A percentile compares a stretch with the other conserved stretches of the same genome.
phyloP scores from a whole-genome alignment of 768 basidiomycete species.

The Tephrocybe sp. region DNA sequence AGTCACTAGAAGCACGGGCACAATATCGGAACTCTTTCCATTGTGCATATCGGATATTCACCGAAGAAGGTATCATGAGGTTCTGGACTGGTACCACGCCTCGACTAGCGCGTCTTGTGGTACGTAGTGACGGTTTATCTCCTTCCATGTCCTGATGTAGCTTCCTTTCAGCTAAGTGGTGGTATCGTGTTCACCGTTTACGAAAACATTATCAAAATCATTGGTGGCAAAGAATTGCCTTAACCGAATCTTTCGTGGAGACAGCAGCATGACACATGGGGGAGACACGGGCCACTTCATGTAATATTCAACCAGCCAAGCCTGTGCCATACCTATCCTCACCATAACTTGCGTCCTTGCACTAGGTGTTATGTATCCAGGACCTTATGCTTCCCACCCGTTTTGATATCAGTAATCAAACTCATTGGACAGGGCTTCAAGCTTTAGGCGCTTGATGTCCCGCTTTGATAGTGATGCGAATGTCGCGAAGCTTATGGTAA shows the following conservation, averaged over 20 bases:
- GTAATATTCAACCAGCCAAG: no score
- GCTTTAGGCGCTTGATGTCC: neutral
- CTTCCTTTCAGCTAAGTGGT: constrained; percentile 69
- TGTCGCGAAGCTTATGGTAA: no score
- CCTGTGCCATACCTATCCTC: no score
- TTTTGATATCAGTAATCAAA: neutral
- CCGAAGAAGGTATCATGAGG: constrained; percentile 86
- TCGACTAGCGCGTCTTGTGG: constrained; percentile 78
- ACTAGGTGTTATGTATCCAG: neutral
- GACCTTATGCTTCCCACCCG: neutral
- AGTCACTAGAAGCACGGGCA: constrained; percentile 77
- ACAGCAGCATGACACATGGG: no score
- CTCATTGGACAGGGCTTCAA: neutral
- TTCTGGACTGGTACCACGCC: constrained; percentile 99
- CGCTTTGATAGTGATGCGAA: neutral
- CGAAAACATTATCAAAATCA: constrained; percentile 69
- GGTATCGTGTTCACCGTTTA: constrained; percentile 94
- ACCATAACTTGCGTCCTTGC: no score
- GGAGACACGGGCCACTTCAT: no score
- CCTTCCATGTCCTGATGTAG: neutral
- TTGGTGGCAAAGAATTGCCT: constrained; percentile 20
- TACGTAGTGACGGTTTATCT: constrained; percentile 37
- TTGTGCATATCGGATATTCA: constrained; percentile 92
- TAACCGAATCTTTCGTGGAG: no score
- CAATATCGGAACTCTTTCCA: constrained; percentile 95